Conservation (phyloP, 768 basidiomycete species). For the Infundibulicybe gibba region DNA sequence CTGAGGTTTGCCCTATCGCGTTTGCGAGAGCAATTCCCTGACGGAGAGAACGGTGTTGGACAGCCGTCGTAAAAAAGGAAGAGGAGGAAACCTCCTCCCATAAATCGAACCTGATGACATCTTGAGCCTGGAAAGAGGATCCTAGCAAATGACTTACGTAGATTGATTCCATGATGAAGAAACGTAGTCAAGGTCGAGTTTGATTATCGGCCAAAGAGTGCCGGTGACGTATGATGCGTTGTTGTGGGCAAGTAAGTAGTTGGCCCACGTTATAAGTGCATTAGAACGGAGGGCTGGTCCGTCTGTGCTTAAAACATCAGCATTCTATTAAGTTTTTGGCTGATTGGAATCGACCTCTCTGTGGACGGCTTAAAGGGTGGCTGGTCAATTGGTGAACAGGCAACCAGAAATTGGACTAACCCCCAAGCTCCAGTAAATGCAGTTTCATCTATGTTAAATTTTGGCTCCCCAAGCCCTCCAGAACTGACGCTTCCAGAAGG, state of each 20-base stretch:
- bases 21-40: slow-evolving; percentile 65
- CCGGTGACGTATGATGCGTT: slow-evolving; percentile 44
- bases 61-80: slow-evolving; percentile 81
- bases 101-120: slow-evolving; percentile 55
- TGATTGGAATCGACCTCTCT: slow-evolving; percentile 38
- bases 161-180: slow-evolving; percentile 64
- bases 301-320: slow-evolving; percentile 31
- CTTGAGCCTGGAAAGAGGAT: slow-evolving; percentile 16
- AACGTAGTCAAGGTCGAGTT: slow-evolving; percentile 76
- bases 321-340: too few species aligned
- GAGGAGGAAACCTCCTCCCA: slow-evolving; percentile 74
- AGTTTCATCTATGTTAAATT: slow-evolving; percentile 62
- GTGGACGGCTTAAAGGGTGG: slow-evolving; percentile 39
- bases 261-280: slow-evolving; percentile 64
- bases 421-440: slow-evolving; percentile 56
- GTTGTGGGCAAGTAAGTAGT: slow-evolving; percentile 47
- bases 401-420: slow-evolving; percentile 8
- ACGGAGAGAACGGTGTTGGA: slow-evolving; percentile 73
- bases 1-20: slow-evolving; percentile 47
- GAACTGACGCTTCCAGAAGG: slow-evolving; percentile 58
- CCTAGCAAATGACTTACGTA: slow-evolving; percentile 23
- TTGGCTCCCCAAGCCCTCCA: slow-evolving; percentile 73
- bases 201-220: slow-evolving; percentile 68
- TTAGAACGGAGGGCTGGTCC: slow-evolving; percentile 71
- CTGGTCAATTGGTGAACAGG: not conserved